A percentile compares a stretch with the other conserved stretches of the same genome.
Evolutionary conservation across 352 stramenopile genomes (phyloP).

Genomic region (Aphanomyces stellatus): DNA sequence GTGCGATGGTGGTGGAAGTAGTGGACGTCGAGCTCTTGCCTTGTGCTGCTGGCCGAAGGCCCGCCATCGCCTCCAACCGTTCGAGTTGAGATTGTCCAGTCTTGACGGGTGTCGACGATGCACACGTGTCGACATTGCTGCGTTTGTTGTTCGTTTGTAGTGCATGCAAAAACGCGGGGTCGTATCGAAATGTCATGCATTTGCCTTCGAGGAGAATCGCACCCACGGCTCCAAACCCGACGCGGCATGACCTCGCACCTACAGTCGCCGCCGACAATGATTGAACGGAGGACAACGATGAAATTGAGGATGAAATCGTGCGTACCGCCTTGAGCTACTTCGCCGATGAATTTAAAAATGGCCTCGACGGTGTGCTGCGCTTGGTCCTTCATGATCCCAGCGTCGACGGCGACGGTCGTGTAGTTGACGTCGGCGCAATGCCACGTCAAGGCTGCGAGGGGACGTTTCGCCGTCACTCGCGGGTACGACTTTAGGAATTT

Average conservation of each 20-base stretch:
- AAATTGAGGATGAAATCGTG: too few relatives aligned
- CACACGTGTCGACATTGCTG: neutral
- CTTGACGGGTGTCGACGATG: neutral
- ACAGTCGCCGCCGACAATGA: too few relatives aligned
- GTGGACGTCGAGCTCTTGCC: too few relatives aligned
- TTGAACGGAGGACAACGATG: too few relatives aligned
- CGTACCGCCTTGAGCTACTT: neutral
- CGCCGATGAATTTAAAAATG: constrained; percentile 13
- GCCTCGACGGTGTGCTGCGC: constrained; percentile 10
- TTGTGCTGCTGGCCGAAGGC: too few relatives aligned
- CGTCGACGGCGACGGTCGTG: constrained; percentile 11
- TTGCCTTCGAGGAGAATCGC: constrained; percentile 8
- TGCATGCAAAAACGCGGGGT: constrained; percentile 6
- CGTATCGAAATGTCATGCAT: constrained; percentile 5
- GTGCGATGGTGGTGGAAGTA: too few relatives aligned
- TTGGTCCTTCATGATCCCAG: constrained; percentile 18
- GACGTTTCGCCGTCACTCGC: constrained; percentile 11
- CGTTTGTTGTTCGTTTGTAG: neutral
- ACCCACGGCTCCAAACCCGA: neutral
- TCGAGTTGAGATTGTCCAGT: neutral
- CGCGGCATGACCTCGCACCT: neutral
- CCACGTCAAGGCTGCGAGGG: constrained; percentile 5
- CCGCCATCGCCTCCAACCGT: neutral
- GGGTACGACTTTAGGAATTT: constrained; percentile 14
- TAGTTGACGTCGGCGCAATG: constrained; percentile 17